phyloP scores from a whole-genome alignment of 2,329 filamentous ascomycete genomes.

The Trichoderma sp. region DNA sequence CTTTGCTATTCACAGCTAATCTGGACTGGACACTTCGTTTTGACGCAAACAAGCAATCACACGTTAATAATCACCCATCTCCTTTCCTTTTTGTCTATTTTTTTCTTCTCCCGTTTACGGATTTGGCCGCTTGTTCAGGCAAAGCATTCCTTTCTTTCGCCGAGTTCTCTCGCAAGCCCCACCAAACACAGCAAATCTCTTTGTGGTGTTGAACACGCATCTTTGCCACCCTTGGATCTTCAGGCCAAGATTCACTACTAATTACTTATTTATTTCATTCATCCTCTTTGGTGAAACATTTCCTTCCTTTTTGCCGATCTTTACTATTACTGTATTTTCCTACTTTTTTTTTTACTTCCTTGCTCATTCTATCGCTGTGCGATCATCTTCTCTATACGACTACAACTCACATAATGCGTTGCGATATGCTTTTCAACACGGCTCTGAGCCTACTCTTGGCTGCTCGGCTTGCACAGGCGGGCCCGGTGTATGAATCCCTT shows the following conservation, averaged over 20 bases:
- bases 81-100: background rate
- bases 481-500: constrained; percentile 40
- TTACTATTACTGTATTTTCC: background rate
- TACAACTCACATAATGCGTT: constrained; percentile 33
- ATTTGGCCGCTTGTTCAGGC: background rate
- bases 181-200: background rate
- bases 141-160: background rate
- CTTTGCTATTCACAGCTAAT: constrained; percentile 8
- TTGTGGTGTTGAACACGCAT: constrained; percentile 23
- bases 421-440: constrained; percentile 31
- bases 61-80: background rate
- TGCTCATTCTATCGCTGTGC: background rate
- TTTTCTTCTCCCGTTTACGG: background rate
- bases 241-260: constrained; percentile 2
- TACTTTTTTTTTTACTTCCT: background rate
- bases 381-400: background rate
- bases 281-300: background rate
- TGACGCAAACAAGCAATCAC: too few relatives aligned
- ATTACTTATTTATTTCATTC: background rate
- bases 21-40: background rate
- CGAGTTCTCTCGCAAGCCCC: background rate
- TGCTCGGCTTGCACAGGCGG: constrained; percentile 41
- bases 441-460: constrained; percentile 38
- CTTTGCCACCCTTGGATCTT: background rate
- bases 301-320: constrained; percentile 7